Conservation (phyloP, 805 yeast genomes). For the Yamadazyma philogaea region DNA sequence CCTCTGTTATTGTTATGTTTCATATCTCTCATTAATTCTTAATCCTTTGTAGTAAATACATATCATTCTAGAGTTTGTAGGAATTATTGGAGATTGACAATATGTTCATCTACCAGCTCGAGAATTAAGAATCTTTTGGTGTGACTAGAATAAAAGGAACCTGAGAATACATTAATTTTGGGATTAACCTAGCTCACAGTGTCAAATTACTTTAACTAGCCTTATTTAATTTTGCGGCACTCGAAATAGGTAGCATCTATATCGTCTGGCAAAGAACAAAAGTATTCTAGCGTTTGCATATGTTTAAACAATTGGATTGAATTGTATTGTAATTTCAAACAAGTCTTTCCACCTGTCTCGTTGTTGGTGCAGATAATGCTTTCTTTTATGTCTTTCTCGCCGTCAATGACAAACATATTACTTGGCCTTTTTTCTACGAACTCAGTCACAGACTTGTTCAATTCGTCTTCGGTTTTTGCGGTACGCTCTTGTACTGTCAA, state of each 20-base stretch:
- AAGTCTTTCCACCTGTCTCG: conserved; percentile 45
- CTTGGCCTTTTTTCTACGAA: conserved; percentile 31
- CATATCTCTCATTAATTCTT: conserved; percentile 13
- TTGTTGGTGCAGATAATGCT: conserved; percentile 48
- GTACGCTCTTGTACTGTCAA: conserved; percentile 9
- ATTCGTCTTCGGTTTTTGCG: conserved; percentile 8
- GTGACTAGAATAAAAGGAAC: background rate
- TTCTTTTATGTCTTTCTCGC: conserved; percentile 33
- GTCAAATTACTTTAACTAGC: background rate
- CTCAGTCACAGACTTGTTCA: conserved; percentile 23
- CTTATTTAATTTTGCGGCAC: conserved; percentile 38
- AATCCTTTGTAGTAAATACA: background rate
- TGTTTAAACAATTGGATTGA: conserved; percentile 44
- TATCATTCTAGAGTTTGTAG: conserved; percentile 3
- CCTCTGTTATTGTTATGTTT: conserved; percentile 6
- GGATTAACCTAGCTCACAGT: background rate
- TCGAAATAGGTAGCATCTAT: conserved; percentile 50
- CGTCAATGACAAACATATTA: conserved; percentile 40
- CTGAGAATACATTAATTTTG: background rate
- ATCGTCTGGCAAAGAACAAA: conserved; percentile 49
- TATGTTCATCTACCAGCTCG: too few relatives aligned
- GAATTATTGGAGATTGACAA: too few relatives aligned
- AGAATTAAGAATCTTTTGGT: too few relatives aligned
- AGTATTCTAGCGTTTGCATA: conserved; percentile 49
- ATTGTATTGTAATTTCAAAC: conserved; percentile 39